Evolutionary conservation across 768 basidiomycete genomes (phyloP).

Genomic region (Pleurotus pulmonarius): DNA sequence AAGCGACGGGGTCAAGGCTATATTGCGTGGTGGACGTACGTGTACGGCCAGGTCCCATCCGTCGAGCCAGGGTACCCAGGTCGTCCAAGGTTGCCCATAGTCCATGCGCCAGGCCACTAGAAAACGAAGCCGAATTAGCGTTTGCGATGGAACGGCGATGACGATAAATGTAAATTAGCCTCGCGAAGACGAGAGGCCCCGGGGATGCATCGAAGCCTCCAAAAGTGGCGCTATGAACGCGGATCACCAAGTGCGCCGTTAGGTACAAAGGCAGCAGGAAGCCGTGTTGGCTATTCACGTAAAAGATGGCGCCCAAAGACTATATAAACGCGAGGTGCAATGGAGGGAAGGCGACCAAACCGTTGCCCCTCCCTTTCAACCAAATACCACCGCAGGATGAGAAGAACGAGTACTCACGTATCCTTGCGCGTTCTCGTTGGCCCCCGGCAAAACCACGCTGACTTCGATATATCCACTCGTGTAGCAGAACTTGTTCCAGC

Average conservation of each 20-base stretch:
- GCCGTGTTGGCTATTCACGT: background rate
- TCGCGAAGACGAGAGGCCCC: background rate
- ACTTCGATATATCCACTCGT: constrained; percentile 79
- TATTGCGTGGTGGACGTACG: constrained; percentile 34
- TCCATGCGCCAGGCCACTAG: constrained; percentile 86
- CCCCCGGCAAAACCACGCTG: constrained; percentile 53
- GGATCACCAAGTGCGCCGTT: no score
- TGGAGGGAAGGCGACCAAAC: background rate
- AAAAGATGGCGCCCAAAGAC: background rate
- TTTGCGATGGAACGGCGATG: no score
- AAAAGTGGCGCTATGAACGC: no score
- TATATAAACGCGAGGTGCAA: background rate
- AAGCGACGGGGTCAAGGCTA: background rate
- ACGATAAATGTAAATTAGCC: background rate
- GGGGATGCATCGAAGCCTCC: no score
- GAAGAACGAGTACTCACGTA: constrained; percentile 33
- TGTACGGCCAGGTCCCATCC: constrained; percentile 84
- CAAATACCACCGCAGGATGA: background rate
- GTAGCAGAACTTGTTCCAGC: constrained; percentile 91
- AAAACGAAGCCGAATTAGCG: background rate
- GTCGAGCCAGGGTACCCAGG: constrained; percentile 78
- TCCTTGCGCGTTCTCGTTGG: constrained; percentile 45
- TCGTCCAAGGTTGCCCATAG: constrained; percentile 83
- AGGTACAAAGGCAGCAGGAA: no score
- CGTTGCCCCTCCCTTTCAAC: background rate